Evolutionary conservation across 2,329 filamentous ascomycete species (phyloP).

Genomic region (Golovinomyces cichoracearum): DNA sequence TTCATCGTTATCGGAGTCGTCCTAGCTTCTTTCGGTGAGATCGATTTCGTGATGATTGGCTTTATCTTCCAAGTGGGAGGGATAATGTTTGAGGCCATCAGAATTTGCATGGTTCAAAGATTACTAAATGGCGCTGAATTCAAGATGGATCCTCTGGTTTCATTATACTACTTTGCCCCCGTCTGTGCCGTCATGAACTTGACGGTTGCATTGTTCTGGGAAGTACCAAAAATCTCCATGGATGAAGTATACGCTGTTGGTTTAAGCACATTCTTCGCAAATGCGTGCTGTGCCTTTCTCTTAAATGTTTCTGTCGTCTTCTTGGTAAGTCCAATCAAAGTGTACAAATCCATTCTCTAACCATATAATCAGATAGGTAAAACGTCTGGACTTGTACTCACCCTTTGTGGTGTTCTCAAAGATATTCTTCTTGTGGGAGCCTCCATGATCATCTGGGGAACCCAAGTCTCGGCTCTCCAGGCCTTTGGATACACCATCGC

Average conservation of each 20-base stretch:
- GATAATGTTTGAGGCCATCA: constrained; percentile 57
- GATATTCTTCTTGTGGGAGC: constrained; percentile 59
- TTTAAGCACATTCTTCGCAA: constrained; percentile 43
- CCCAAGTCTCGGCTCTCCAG: constrained; percentile 47
- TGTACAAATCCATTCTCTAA: constrained; percentile 2
- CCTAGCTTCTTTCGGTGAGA: constrained; percentile 84
- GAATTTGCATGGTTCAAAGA: constrained; percentile 62
- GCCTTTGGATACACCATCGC: constrained; percentile 67
- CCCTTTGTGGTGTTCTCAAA: constrained; percentile 68
- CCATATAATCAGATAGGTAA: constrained; percentile 42
- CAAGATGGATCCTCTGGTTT: constrained; percentile 80
- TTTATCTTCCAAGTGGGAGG: constrained; percentile 57
- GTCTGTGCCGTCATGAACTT: constrained; percentile 66
- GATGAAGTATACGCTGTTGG: constrained; percentile 49
- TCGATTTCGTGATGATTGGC: constrained; percentile 63
- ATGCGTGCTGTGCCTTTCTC: constrained; percentile 53
- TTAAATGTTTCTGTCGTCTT: constrained; percentile 71
- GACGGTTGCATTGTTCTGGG: constrained; percentile 43
- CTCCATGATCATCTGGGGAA: constrained; percentile 61
- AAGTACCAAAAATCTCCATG: constrained; percentile 43
- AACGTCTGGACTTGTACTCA: constrained; percentile 65
- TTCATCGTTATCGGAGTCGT: constrained; percentile 86
- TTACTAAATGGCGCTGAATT: constrained; percentile 59
- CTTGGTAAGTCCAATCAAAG: constrained; percentile 32
- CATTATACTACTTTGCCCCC: constrained; percentile 72